Evolutionary conservation across 2,329 filamentous ascomycete genomes (phyloP).

Genomic region (Capronia epimyces): DNA sequence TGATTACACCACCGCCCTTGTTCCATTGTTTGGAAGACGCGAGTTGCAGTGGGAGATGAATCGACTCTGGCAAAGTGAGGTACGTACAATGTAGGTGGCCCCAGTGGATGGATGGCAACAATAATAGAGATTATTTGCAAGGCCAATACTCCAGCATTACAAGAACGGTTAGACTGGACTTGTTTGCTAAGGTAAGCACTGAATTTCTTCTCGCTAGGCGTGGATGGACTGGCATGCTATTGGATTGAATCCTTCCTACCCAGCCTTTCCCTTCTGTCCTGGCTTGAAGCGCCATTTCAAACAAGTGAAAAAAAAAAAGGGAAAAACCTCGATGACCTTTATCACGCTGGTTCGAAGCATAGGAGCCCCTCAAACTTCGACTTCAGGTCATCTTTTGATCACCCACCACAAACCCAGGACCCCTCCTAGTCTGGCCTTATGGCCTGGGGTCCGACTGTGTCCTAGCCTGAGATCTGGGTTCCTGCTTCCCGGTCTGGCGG

Average conservation of each 20-base stretch:
- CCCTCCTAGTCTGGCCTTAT: neutral
- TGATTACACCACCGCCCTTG: too few relatives aligned
- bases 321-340: neutral
- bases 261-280: neutral
- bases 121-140: too few relatives aligned
- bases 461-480: neutral
- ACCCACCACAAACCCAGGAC: neutral
- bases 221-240: too few relatives aligned
- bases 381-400: neutral
- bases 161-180: neutral
- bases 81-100: too few relatives aligned
- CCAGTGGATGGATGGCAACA: too few relatives aligned
- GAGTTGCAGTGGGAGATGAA: too few relatives aligned
- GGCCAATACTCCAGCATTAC: too few relatives aligned
- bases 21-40: too few relatives aligned
- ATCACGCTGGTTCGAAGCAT: neutral
- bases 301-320: too few relatives aligned
- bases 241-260: neutral
- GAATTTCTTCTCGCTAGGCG: neutral
- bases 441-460: neutral
- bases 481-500: neutral
- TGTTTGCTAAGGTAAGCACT: neutral
- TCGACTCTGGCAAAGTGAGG: too few relatives aligned
- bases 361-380: neutral
- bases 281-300: neutral